phyloP scores from a whole-genome alignment of 2,329 filamentous ascomycete genomes.

The Albophoma yamanashiensis region DNA sequence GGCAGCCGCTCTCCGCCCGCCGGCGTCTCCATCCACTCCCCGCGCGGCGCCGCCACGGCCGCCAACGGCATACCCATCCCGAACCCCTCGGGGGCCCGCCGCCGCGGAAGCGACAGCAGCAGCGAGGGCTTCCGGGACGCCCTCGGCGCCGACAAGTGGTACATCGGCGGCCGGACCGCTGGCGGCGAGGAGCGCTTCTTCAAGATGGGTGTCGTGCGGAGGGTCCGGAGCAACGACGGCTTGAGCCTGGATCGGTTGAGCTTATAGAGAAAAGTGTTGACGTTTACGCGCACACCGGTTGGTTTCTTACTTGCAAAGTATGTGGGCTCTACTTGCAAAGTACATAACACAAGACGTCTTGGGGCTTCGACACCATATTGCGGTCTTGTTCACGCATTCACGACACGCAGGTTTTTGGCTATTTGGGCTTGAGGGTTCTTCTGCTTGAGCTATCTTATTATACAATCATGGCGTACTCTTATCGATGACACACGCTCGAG shows the following conservation, averaged over 20 bases:
- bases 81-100: conserved; percentile 26
- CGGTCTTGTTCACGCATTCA: not conserved
- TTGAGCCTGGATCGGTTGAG: conserved; percentile 67
- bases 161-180: conserved; percentile 67
- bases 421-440: not conserved
- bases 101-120: conserved; percentile 64
- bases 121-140: conserved; percentile 68
- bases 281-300: not conserved
- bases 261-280: conserved; percentile 37
- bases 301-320: conserved; percentile 4
- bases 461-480: not conserved
- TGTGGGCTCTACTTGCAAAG: not conserved
- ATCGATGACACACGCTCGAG: not conserved
- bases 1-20: conserved; percentile 15
- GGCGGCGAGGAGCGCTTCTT: conserved; percentile 73
- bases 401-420: not conserved
- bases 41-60: conserved; percentile 10
- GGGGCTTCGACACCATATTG: not conserved
- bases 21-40: conserved; percentile 18
- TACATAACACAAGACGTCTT: not conserved
- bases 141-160: conserved; percentile 66
- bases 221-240: conserved; percentile 63
- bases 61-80: conserved; percentile 24
- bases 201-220: conserved; percentile 64
- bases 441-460: not conserved